Conservation (phyloP, 1,139 yeast species). For the Candida sanyaensis region DNA sequence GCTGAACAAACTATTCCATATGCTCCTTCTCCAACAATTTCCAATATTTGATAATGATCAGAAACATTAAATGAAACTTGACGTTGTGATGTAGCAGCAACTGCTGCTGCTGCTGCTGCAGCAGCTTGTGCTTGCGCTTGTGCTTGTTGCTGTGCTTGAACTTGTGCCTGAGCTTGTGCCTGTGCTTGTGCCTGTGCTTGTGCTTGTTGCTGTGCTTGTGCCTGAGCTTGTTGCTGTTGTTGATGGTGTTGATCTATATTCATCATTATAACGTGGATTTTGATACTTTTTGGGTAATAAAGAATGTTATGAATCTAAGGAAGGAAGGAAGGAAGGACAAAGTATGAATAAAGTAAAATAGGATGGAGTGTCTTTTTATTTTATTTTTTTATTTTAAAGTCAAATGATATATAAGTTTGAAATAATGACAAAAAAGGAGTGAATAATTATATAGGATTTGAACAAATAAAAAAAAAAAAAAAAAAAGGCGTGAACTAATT, state of each 20-base stretch:
- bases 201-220: background rate
- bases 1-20: slow-evolving; percentile 49
- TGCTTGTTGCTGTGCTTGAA: too few species aligned
- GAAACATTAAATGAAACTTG: slow-evolving; percentile 33
- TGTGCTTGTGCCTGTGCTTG: too few species aligned
- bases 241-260: slow-evolving; percentile 6
- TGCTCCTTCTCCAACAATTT: slow-evolving; percentile 50
- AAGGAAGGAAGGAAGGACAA: too few species aligned
- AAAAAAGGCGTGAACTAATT: background rate
- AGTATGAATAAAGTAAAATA: too few species aligned
- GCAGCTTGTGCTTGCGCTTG: slow-evolving; percentile 1
- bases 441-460: slow-evolving; percentile 3
- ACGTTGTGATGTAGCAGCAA: slow-evolving; percentile 11
- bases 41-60: slow-evolving; percentile 36
- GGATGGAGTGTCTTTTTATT: too few species aligned
- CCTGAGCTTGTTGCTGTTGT: too few species aligned
- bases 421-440: background rate
- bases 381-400: too few species aligned
- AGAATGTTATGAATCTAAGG: too few species aligned
- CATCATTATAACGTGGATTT: background rate
- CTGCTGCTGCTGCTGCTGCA: background rate
- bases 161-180: too few species aligned
- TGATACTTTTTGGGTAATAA: too few species aligned
- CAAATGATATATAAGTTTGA: slow-evolving; percentile 3
- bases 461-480: background rate